phyloP scores from a whole-genome alignment of 75 land plant species.

The Larix kaempferi region DNA sequence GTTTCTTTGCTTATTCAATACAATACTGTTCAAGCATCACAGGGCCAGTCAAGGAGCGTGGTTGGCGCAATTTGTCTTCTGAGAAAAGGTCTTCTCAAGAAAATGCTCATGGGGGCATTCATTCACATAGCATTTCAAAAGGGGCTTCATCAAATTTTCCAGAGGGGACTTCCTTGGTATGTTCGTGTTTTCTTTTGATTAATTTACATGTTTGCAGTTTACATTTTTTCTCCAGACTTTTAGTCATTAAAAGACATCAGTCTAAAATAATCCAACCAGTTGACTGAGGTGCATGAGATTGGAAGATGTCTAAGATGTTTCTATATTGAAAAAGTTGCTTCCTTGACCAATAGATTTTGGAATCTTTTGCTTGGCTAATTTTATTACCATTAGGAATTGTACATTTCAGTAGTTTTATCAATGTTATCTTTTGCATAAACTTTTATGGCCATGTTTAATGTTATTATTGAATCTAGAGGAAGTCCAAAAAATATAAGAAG shows the following conservation, averaged over 20 bases:
- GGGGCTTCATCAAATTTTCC: not conserved
- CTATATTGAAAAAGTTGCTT: not conserved
- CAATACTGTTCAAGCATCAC: slow-evolving; percentile 45
- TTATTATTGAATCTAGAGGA: not conserved
- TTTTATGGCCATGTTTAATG: not conserved
- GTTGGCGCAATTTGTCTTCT: slow-evolving; percentile 14
- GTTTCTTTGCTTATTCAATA: not conserved
- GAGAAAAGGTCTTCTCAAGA: slow-evolving; percentile 36
- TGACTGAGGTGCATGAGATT: not conserved
- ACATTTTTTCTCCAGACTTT: not conserved
- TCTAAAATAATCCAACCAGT: not conserved
- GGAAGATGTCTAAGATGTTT: not conserved
- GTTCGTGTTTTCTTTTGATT: not conserved
- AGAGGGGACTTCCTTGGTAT: slow-evolving; percentile 4
- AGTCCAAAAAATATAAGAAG: not conserved
- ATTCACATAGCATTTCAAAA: slow-evolving; percentile 15
- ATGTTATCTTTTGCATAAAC: not conserved
- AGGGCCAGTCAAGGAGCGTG: slow-evolving; percentile 57
- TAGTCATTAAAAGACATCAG: not conserved
- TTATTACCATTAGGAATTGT: no score
- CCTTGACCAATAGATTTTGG: not conserved
- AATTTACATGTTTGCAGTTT: not conserved
- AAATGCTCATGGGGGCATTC: slow-evolving; percentile 9
- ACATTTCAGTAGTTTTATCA: no score
- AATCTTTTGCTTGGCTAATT: no score